Base-by-base conservation (phyloP, 192 early-diverging fungal genomes). In the Entrophospora sp. region DNA sequence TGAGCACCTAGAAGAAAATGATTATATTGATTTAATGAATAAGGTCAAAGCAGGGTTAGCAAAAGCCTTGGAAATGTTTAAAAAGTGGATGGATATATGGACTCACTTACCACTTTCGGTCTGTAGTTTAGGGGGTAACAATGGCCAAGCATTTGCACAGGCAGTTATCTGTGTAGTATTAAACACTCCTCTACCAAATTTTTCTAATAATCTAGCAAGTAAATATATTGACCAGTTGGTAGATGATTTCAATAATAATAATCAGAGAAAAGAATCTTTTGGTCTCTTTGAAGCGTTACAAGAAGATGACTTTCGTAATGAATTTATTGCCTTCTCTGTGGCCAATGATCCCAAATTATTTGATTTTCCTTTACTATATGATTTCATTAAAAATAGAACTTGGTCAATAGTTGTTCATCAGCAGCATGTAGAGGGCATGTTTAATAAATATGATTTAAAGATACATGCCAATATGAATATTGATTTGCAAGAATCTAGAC, bases 381-480 rank as follows among this genome's bases (percentile, higher is more conserved):
- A 40, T 25, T 60, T 60, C 40, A 25, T 60, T 10, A 49, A 40
- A 31, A 24, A 40, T 42, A 18, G 4, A 60, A 4, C 40, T 27
- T 60, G 57, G 7, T 40, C 36, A 42, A 60, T 60, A 27, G 13
- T 55, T 12, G 36, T 60, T 60, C 57, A 60, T 25, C 36, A 60
- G 2, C 7, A 60, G 14, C 34, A 60, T 27, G 2, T 60, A 27
- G 37, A 60, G 22, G 57, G 36, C 7, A 60, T 60, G 36, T 60
- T 60, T 31, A 60, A 60, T 40, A 37, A 40, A 42, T 60, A 60
- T 60, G n/a, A 60, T 40, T 40, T 60, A 16, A 60, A 60, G 40
- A 40, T 27, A 2, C 2, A 60, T 25, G 14, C 22, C 2, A 60
- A 60, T 31, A 37, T 42, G 36, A 60, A 5, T 55, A 38, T 40